Evolutionary conservation across 192 early-diverging fungal species (phyloP).

Genomic region (Coemansia sp.): DNA sequence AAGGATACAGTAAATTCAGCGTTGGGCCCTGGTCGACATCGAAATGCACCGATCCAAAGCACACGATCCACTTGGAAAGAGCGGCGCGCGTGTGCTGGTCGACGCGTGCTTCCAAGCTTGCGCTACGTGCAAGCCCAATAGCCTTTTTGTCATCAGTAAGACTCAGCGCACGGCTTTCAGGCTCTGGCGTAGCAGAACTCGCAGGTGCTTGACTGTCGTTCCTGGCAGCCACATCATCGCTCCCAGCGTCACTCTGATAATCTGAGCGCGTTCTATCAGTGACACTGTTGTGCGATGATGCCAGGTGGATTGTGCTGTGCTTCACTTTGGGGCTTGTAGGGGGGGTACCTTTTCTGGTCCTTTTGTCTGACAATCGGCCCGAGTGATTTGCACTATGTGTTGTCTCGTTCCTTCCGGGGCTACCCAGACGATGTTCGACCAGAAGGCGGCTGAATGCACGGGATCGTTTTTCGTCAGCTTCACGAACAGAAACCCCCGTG

Average conservation of each 20-base stretch:
- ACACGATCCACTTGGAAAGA: slow-evolving; percentile 61
- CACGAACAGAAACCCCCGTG: slow-evolving; percentile 42
- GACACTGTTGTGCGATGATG: slow-evolving; percentile 22
- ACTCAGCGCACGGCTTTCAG: slow-evolving; percentile 45
- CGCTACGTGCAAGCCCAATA: slow-evolving; percentile 34
- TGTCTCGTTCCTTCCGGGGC: not conserved
- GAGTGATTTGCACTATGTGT: not conserved
- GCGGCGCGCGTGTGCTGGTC: slow-evolving; percentile 26
- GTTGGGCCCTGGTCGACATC: slow-evolving; percentile 81
- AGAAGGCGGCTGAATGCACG: slow-evolving; percentile 29
- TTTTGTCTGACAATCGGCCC: not conserved
- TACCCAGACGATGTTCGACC: slow-evolving; percentile 19
- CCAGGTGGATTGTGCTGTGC: slow-evolving; percentile 20
- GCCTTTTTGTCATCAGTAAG: slow-evolving; percentile 32
- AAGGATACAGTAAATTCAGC: slow-evolving; percentile 71
- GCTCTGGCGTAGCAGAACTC: slow-evolving; percentile 19
- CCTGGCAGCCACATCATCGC: not conserved
- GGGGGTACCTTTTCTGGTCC: slow-evolving; percentile 3
- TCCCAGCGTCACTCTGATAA: slow-evolving; percentile 1
- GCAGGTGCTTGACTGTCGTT: not conserved
- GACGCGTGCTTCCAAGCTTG: slow-evolving; percentile 51
- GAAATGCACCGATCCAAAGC: slow-evolving; percentile 78
- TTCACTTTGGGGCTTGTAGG: slow-evolving; percentile 2
- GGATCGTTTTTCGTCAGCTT: slow-evolving; percentile 30
- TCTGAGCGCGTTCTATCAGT: not conserved